These are phyloP conservation scores for Malassezia caprae DNA, from an alignment of 1,284 basidiomycete genomes.

Conservation along the genomic window DNA sequence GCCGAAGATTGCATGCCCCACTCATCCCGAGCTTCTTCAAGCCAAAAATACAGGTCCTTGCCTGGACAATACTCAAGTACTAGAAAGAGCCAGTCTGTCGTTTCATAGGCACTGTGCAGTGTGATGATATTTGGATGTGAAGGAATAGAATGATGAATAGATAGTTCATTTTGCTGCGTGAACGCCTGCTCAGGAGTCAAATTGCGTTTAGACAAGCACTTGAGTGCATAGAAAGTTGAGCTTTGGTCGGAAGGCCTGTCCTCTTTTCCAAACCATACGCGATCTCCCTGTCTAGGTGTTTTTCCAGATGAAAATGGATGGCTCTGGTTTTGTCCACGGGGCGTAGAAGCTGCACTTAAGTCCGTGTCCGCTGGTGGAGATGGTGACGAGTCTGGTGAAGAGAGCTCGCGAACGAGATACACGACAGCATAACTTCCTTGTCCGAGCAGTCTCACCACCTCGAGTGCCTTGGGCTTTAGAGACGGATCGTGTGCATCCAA, in stretches of 20 bases:
- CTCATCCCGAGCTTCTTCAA: constrained; percentile 56
- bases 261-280: neutral
- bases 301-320: neutral
- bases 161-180: constrained; percentile 55
- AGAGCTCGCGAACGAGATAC: constrained; percentile 41
- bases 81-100: constrained; percentile 66
- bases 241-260: neutral
- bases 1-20: constrained; percentile 2
- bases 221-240: constrained; percentile 66
- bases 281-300: neutral
- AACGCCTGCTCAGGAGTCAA: constrained; percentile 38
- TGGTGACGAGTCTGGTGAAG: neutral
- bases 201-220: constrained; percentile 68
- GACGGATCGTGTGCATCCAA: constrained; percentile 37
- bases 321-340: neutral
- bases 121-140: constrained; percentile 90
- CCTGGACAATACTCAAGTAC: constrained; percentile 88
- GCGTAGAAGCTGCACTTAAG: neutral
- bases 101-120: constrained; percentile 61
- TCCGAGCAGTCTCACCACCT: constrained; percentile 40
- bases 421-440: constrained; percentile 46
- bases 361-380: neutral
- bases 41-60: constrained; percentile 81
- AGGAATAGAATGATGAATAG: constrained; percentile 84
- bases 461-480: constrained; percentile 26